phyloP scores from a whole-genome alignment of 2,329 filamentous ascomycete genomes.

The Catunica adiposa region DNA sequence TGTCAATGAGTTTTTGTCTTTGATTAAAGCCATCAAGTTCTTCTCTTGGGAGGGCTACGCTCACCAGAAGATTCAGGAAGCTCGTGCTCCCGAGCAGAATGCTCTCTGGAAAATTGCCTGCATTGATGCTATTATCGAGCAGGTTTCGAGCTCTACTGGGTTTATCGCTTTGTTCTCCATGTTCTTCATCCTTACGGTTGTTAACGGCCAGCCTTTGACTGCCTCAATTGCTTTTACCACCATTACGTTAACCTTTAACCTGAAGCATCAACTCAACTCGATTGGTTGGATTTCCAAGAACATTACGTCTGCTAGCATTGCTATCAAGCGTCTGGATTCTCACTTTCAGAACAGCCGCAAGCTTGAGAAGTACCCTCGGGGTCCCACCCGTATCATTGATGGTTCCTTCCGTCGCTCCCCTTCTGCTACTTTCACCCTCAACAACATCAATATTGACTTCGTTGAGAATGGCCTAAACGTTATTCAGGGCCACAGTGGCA shows the following conservation, averaged over 20 bases:
- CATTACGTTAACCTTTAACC: slow-evolving; percentile 34
- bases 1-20: slow-evolving; percentile 40
- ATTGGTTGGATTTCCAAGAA: slow-evolving; percentile 20
- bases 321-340: slow-evolving; percentile 35
- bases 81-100: slow-evolving; percentile 35
- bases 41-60: slow-evolving; percentile 43
- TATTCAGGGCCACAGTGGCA: slow-evolving; percentile 36
- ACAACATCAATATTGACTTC: slow-evolving; percentile 34
- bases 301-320: slow-evolving; percentile 28
- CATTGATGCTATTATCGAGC: slow-evolving; percentile 29
- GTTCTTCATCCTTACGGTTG: slow-evolving; percentile 34
- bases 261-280: slow-evolving; percentile 31
- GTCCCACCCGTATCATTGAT: slow-evolving; percentile 29
- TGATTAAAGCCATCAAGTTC: slow-evolving; percentile 43
- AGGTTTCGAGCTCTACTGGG: slow-evolving; percentile 36
- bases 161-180: slow-evolving; percentile 36
- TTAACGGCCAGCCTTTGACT: slow-evolving; percentile 31
- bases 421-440: slow-evolving; percentile 32
- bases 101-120: slow-evolving; percentile 37
- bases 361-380: slow-evolving; percentile 30
- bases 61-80: slow-evolving; percentile 32
- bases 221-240: slow-evolving; percentile 43
- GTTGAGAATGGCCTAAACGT: slow-evolving; percentile 38
- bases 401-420: slow-evolving; percentile 35
- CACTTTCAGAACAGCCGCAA: slow-evolving; percentile 37